Base-by-base conservation (phyloP, 1,139 yeast species). In the Lodderomyces theae region DNA sequence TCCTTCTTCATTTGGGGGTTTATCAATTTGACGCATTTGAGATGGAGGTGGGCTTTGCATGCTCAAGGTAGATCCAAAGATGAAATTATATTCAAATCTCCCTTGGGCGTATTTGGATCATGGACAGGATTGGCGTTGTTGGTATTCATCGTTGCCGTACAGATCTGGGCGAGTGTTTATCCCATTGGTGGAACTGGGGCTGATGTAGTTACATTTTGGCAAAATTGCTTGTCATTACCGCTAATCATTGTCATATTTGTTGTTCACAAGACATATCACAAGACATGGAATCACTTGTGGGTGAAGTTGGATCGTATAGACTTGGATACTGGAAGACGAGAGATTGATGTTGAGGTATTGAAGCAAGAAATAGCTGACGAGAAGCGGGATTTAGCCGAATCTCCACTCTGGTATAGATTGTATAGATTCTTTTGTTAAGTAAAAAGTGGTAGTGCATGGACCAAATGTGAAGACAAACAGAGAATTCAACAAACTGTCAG, bases 1-100 rank as follows among this genome's bases (percentile, higher is more conserved):
- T 61, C 82, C 45, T 60, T 82, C 63, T 81, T 76, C 63, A 69
- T 77, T 42, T 69, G 86, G 76, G 58, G 58, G 32, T 56, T 66
- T 18, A 64, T 69, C 43, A 69, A 72, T 40, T 56, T 64, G 38
- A 56, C 67, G 25, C 74, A 69, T 46, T 52, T 68, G 13, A 56
- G 74, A 48, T 68, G 66, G 56, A 63, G 74, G 52, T 53, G 54
- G 51, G 75, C 74, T 3, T 56, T 68, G 42, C 38, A 46, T 26
- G 58, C 51, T 13, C 62, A 64, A 51, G 66, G 66, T 11, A 58
- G 74, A 51, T 54, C 66, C 7, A 49, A 60, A 25, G 74, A 71
- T 44, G 80, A 77, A 50, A 65, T 77, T 38, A 64, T 71, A 15
- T 76, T 70, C 51, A 62, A 58, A 34, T 68, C 80, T 4, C 74